Percentiles rank a stretch among this genome's conserved stretches.
Evolutionary conservation across 2,329 filamentous ascomycete genomes (phyloP).

Genomic region (Lojkania enalia): DNA sequence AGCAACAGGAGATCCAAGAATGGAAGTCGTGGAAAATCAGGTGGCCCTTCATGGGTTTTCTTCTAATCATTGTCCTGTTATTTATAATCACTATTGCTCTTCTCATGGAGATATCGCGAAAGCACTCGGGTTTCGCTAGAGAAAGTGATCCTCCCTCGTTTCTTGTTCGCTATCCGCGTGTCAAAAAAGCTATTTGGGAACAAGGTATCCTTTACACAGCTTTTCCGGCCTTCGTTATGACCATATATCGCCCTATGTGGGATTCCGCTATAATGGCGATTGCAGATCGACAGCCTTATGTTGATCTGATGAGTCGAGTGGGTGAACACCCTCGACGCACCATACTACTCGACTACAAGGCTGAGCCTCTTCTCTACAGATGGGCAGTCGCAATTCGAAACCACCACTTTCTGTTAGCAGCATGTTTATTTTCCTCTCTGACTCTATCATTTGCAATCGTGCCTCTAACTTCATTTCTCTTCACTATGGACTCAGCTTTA

Average conservation of each 20-base stretch:
- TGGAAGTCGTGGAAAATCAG: slow-evolving; percentile 7
- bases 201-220: slow-evolving; percentile 11
- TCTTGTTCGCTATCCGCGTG: slow-evolving; percentile 5
- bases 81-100: slow-evolving; percentile 6
- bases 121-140: slow-evolving; percentile 3
- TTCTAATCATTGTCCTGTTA: neutral
- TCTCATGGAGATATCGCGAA: slow-evolving; percentile 3
- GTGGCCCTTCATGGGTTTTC: slow-evolving; percentile 2
- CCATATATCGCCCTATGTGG: slow-evolving; percentile 10
- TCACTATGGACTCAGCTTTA: slow-evolving; percentile 8
- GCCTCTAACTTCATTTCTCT: slow-evolving; percentile 11
- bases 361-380: slow-evolving; percentile 3
- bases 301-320: slow-evolving; percentile 5
- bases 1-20: too few relatives aligned
- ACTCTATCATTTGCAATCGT: slow-evolving; percentile 9
- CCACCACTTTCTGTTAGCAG: slow-evolving; percentile 2
- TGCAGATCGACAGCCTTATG: slow-evolving; percentile 10
- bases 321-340: slow-evolving; percentile 2
- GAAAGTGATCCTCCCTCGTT: slow-evolving; percentile 9
- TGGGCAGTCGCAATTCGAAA: slow-evolving; percentile 5
- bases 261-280: slow-evolving; percentile 8
- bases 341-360: slow-evolving; percentile 10
- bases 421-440: slow-evolving; percentile 8
- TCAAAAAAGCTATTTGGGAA: slow-evolving; percentile 10
- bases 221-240: slow-evolving; percentile 10